Evolutionary conservation across 2,329 filamentous ascomycete genomes (phyloP).

Genomic region (Diaporthe sp.): DNA sequence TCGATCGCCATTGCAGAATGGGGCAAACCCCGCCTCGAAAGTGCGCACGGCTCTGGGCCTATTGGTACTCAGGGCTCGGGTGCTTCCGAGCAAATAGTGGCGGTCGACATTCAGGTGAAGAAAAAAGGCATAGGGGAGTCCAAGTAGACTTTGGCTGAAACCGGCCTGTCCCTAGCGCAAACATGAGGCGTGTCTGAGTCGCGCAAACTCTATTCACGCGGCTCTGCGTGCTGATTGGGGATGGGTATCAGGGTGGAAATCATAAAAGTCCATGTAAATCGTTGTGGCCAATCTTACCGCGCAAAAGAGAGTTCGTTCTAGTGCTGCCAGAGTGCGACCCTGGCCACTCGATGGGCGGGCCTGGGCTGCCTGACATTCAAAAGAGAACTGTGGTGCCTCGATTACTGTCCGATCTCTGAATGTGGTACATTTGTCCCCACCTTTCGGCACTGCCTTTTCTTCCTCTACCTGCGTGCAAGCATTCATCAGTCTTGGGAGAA

Average conservation of each 20-base stretch:
- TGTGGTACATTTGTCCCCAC: background rate
- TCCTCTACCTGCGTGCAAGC: background rate
- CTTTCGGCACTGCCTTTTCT: background rate
- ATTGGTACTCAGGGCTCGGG: background rate
- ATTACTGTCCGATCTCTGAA: background rate
- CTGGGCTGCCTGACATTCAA: slow-evolving; percentile 21
- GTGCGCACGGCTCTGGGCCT: background rate
- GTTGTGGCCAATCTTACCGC: background rate
- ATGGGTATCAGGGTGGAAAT: slow-evolving; percentile 6
- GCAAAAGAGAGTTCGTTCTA: slow-evolving; percentile 16
- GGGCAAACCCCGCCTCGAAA: background rate
- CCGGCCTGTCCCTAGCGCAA: slow-evolving; percentile 12
- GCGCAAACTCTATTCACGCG: slow-evolving; percentile 7
- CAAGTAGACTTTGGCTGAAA: slow-evolving; percentile 11
- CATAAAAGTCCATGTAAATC: slow-evolving; percentile 3
- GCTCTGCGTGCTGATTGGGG: slow-evolving; percentile 22
- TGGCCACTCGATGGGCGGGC: background rate
- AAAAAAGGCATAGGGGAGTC: background rate
- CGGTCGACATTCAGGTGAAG: background rate
- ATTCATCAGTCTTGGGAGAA: background rate
- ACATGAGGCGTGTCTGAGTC: slow-evolving; percentile 23
- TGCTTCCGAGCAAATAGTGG: background rate
- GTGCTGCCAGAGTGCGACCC: background rate
- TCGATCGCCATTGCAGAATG: background rate
- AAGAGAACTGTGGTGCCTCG: slow-evolving; percentile 10